Percentiles rank a stretch among this genome's conserved stretches.
Conservation (phyloP, 768 basidiomycete species). For the Auricularia sp. region DNA sequence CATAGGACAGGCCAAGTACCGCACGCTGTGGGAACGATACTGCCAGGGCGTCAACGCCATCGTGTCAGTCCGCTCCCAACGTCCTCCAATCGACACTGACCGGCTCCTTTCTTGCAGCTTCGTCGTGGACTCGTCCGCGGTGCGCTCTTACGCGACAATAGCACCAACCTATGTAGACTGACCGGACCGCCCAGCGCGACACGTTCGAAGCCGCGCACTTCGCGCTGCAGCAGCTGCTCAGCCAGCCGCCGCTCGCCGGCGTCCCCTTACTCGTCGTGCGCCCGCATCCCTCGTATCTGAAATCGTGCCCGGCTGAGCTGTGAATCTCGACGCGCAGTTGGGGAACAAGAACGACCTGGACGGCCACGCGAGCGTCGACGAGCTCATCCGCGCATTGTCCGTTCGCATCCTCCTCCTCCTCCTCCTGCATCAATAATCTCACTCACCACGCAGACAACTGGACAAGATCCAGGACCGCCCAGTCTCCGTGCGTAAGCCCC, state of each 20-base stretch:
- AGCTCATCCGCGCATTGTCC: slow-evolving; percentile 69
- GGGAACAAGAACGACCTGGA: slow-evolving; percentile 91
- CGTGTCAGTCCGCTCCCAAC: slow-evolving; percentile 57
- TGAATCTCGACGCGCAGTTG: slow-evolving; percentile 34
- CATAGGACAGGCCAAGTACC: slow-evolving; percentile 87
- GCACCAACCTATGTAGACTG: neutral
- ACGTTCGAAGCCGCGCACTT: slow-evolving; percentile 77
- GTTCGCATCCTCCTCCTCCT: slow-evolving; percentile 14
- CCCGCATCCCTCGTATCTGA: slow-evolving; percentile 6
- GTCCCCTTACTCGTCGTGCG: slow-evolving; percentile 78
- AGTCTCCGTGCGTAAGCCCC: slow-evolving; percentile 59
- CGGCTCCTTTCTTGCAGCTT: slow-evolving; percentile 39
- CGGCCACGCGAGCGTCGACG: slow-evolving; percentile 66
- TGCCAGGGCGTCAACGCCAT: slow-evolving; percentile 89
- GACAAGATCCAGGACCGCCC: slow-evolving; percentile 71
- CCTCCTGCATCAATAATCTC: too few species aligned
- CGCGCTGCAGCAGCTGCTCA: slow-evolving; percentile 71
- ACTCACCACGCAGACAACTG: slow-evolving; percentile 40
- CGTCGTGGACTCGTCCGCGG: slow-evolving; percentile 87
- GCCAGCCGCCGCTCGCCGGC: slow-evolving; percentile 50
- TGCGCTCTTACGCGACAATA: slow-evolving; percentile 26
- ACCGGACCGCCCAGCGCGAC: slow-evolving; percentile 41
- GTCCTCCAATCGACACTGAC: too few species aligned
- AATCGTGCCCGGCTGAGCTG: neutral
- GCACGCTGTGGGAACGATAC: slow-evolving; percentile 93